Evolutionary conservation across 805 yeast species (phyloP), one percentile per base, ranked within the genome.

Genomic region (Ogataea pignaliae): DNA sequence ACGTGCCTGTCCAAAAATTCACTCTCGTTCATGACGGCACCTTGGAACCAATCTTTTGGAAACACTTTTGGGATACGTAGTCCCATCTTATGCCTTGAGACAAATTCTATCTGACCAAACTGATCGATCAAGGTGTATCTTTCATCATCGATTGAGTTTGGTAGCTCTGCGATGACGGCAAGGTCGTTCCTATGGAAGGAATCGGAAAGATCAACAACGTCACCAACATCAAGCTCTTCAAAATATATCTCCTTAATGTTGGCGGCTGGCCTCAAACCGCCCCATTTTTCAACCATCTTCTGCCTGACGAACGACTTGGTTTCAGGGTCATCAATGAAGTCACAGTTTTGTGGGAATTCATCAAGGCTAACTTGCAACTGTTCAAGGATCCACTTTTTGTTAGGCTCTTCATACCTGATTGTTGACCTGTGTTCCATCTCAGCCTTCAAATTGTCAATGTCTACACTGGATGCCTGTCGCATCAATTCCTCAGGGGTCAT

Each of bases 21-120:
- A 11, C 45, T 35, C 48, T 66, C 71, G 13, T 63, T 55, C 47
- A 63, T 44, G 5, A 66, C 54, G 18, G 55, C 46, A 34, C 59
- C 52, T 1, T 48, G 31, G 15, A 70, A 55, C 69, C 72, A 69
- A 9, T 46, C 47, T 21, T 49, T 52, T 0, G 80, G 77, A 17
- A 79, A 65, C 1, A 78, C 70, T 6, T 61, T 54, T 1, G 90
- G 89, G 10, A 85, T 65, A 37, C 88, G 66, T 29, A 77, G 54
- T 32, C 68, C 65, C 41, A 83, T 70, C 13, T 63, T 59, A 15
- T 66, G 59, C 44, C 71, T 73, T 11, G 75, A 65, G 1, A 70
- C 69, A 62, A 74, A 82, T 2, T 65, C 53, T 13, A 85, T 61
- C 37, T 73, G 78, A 10, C 93, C 93, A 44, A 73, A 73, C 29